Evolutionary conservation across 2,329 filamentous ascomycete genomes (phyloP), one percentile per base, ranked within the genome.

Genomic region (Zymoseptoria passerinii): DNA sequence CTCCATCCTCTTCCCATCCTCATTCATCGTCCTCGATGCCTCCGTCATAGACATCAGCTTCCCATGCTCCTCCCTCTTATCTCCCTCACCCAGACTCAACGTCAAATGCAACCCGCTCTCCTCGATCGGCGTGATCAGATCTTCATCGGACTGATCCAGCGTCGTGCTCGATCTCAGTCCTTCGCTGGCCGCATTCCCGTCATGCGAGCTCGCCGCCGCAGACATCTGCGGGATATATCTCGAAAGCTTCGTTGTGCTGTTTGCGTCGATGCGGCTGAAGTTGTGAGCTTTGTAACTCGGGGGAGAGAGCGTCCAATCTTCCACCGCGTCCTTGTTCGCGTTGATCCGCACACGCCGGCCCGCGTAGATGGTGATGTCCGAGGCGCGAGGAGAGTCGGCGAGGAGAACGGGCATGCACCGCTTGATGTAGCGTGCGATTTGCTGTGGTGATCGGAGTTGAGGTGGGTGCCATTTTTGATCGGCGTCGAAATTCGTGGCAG

Each of bases 391-490:
- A 2, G 77, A 75, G 48, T 75, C 73, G 20, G 71, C 71, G 7
- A 75, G 71, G 10, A 80, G 66, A 5, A 78, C 69, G 1, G 78
- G 78, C 54, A 77, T 73, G 62, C 77, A 80, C 28, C 77, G 74
- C 6, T 74, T 72, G 55, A 76, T 74, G 68, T 79, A 80, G 55
- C 78, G 75, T 48, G 75, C 70, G 13, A 68, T 62, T 55, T 78
- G 76, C 4, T 71, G 66, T 8, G 67, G 58, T 0, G 71, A 68
- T 7, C 70, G 72, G 63, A 58, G 69, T 66, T 67, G 71, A 52
- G 57, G 68, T 20, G 63, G 70, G 48, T 58, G 67, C 73, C 72
- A 73, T 59, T 73, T 73, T n/a, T 70, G 68, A 8, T 64, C 58
- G 16, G 50, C 52, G 52, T 57, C 63, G 59, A 73, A 71, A 57